Base-by-base conservation (phyloP, 805 yeast species). In the Torulaspora quercuum region DNA sequence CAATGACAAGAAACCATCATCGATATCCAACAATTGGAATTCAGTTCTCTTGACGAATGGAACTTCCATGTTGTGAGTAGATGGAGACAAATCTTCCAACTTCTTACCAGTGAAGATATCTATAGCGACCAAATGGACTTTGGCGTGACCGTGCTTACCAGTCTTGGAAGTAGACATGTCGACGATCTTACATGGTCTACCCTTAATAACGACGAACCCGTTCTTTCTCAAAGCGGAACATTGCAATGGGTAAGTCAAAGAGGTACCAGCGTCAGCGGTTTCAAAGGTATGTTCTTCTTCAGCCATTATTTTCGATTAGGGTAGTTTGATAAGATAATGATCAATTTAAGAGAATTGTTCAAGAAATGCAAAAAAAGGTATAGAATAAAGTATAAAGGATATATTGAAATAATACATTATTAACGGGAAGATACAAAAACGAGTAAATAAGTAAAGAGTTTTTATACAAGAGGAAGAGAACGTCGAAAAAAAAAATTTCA, bases 141-240 rank as follows among this genome's bases (percentile, higher is more conserved):
- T 92, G 70, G 98, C 98, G 92, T 92, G 98, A 78, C 98, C 98
- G 84, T 92, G 98, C 97, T 92, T 92, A 76, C 98, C 98, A 61
- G 98, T 92, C 84, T 92, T 92, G 65, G 98, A 92, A 67, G 98
- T 92, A 50, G 98, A 92, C 98, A 92, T 92, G 72, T 92, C 98
- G 63, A 92, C 95, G 72, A 92, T 92, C 82, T 92, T 92, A 81
- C 97, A 92, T 69, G 98, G 98, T 81, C 98, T 94, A 65, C 86
- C 78, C 80, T 92, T 92, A 77, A 90, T 92, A 61, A 82, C 94
- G 68, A 92, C 98, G 82, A 86, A 94, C 67, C 98, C 98, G 79
- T 80, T 84, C 94, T 92, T 92, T 82, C 98, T 89, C 74, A 92
- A 87, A 57, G 98, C 96, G 65, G 97, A 92, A 84, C 98, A 90